A percentile compares a stretch with the other conserved stretches of the same genome.
These are phyloP conservation scores for Parafenestella ontariensis DNA, from an alignment of 2,329 filamentous ascomycete genomes.

Conservation along the genomic window DNA sequence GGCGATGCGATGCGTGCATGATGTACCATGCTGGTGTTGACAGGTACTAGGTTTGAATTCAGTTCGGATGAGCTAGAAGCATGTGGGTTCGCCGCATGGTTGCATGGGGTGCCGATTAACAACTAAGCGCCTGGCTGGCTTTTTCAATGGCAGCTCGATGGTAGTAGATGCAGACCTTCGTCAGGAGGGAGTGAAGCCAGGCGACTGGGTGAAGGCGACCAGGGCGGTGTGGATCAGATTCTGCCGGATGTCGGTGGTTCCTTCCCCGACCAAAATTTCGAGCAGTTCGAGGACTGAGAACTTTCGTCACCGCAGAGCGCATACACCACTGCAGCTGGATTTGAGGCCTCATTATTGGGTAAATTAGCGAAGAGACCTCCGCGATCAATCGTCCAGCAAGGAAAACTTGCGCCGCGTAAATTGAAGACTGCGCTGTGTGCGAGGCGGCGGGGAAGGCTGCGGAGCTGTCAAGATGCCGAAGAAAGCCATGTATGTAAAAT, in stretches of 20 bases:
- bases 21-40: background rate
- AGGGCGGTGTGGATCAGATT: background rate
- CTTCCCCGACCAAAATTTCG: background rate
- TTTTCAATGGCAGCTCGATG: too few relatives aligned
- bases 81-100: background rate
- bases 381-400: slow-evolving; percentile 3
- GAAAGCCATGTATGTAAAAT: slow-evolving; percentile 46
- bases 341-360: background rate
- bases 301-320: slow-evolving; percentile 5
- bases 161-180: too few relatives aligned
- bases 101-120: background rate
- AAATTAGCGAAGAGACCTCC: background rate
- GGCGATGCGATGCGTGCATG: background rate
- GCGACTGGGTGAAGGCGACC: background rate
- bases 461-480: slow-evolving; percentile 46
- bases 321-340: slow-evolving; percentile 3
- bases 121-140: too few relatives aligned
- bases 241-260: background rate
- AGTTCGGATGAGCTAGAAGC: background rate
- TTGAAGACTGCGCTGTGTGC: background rate
- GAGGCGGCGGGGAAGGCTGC: slow-evolving; percentile 42
- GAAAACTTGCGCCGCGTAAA: slow-evolving; percentile 6
- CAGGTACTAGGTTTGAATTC: background rate
- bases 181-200: background rate
- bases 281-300: background rate